A percentile compares a stretch with the other conserved stretches of the same genome.
Evolutionary conservation across 768 basidiomycete genomes (phyloP).

Genomic region (Trametes elegans): DNA sequence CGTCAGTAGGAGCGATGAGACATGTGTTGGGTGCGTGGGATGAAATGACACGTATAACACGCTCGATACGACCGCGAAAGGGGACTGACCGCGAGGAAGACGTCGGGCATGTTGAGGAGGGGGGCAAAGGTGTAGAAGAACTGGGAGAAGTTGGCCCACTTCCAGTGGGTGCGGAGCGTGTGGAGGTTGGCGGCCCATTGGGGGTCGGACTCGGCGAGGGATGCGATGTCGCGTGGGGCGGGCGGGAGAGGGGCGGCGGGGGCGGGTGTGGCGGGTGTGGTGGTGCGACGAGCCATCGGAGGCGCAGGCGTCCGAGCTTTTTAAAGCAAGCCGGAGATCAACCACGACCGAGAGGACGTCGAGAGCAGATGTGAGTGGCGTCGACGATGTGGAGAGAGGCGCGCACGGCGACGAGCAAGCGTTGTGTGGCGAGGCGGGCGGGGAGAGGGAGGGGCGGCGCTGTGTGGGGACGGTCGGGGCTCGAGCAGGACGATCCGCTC

Average conservation of each 20-base stretch:
- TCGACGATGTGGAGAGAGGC: neutral
- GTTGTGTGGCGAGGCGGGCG: neutral
- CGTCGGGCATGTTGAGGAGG: slow-evolving; percentile 68
- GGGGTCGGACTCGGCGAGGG: slow-evolving; percentile 23
- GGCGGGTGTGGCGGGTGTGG: slow-evolving; percentile 26
- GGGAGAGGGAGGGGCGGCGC: neutral
- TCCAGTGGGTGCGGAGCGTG: slow-evolving; percentile 76
- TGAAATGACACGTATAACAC: slow-evolving; percentile 6
- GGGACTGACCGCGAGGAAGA: slow-evolving; percentile 58
- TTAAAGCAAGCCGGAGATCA: slow-evolving; percentile 31
- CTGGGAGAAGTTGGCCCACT: slow-evolving; percentile 90
- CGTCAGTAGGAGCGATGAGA: slow-evolving; percentile 3
- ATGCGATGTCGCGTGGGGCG: slow-evolving; percentile 17
- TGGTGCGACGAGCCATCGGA: slow-evolving; percentile 35
- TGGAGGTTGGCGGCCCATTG: slow-evolving; percentile 37
- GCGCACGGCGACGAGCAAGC: neutral
- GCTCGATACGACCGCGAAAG: neutral
- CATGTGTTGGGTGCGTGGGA: neutral
- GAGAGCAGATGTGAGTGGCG: slow-evolving; percentile 5
- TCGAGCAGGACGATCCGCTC: no score
- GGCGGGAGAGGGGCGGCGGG: slow-evolving; percentile 23
- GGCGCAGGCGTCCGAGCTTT: slow-evolving; percentile 29
- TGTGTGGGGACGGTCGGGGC: slow-evolving; percentile 1
- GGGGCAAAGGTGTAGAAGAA: slow-evolving; percentile 85
- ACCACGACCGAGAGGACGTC: slow-evolving; percentile 12